These are phyloP conservation scores for Solanum chilense DNA, from an alignment of 257 asterid genomes.

Conservation along the genomic window DNA sequence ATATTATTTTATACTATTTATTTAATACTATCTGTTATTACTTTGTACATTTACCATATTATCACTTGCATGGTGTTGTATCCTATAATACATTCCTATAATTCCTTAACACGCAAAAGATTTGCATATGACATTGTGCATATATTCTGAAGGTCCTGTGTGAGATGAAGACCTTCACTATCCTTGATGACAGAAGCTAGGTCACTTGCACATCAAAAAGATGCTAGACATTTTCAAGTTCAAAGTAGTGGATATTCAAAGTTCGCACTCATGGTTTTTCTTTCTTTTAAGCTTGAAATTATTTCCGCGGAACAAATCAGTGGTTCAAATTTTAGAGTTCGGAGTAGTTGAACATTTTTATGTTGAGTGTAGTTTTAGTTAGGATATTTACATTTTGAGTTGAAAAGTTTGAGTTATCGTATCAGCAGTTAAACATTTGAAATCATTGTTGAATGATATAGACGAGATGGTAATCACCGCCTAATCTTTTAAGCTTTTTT, in stretches of 20 bases:
- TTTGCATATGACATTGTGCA: neutral
- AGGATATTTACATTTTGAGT: neutral
- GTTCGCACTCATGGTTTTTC: neutral
- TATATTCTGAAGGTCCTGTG: neutral
- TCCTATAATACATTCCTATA: neutral
- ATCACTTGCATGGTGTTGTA: neutral
- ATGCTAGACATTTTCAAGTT: neutral
- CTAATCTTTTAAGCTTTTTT: neutral
- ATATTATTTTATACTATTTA: no score
- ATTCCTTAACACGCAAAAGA: neutral
- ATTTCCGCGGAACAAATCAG: neutral
- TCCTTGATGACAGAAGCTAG: neutral
- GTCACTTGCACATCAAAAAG: neutral
- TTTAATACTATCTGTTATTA: no score
- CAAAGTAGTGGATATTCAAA: neutral
- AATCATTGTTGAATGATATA: no score
- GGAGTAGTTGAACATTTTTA: neutral
- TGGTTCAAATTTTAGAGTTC: neutral
- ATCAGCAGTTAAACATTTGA: neutral
- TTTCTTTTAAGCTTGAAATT: neutral
- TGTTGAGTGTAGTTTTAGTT: neutral
- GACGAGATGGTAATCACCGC: neutral
- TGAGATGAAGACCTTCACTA: neutral
- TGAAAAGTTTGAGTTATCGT: neutral
- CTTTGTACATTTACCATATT: neutral